phyloP scores from a whole-genome alignment of 306 rosid species.

The Dalbergia cochinchinensis region DNA sequence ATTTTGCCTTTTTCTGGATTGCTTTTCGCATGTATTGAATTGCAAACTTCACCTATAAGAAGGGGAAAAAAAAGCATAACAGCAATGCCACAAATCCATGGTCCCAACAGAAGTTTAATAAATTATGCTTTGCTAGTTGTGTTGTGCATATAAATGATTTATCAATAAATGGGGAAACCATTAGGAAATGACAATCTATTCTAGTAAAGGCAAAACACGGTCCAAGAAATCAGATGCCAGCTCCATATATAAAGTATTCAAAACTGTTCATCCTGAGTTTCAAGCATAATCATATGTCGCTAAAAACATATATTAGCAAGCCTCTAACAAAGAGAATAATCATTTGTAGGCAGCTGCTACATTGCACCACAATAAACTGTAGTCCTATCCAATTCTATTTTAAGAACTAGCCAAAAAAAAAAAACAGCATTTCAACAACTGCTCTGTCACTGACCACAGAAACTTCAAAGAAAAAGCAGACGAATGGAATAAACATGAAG shows the following conservation, averaged over 20 bases:
- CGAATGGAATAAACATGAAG: too few relatives aligned
- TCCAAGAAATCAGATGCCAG: not conserved
- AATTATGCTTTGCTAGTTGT: conserved; percentile 13
- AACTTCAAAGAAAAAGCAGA: conserved; percentile 8
- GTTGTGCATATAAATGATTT: conserved; percentile 6
- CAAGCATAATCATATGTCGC: not conserved
- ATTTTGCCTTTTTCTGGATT: conserved; percentile 95
- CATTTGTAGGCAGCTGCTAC: not conserved
- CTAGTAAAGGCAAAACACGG: not conserved
- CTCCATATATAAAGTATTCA: not conserved
- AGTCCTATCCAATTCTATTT: not conserved
- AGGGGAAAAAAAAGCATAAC: conserved; percentile 4
- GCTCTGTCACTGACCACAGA: not conserved
- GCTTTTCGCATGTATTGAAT: conserved; percentile 89
- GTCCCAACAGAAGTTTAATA: conserved; percentile 1
- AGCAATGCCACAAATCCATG: not conserved
- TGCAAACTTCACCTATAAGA: conserved; percentile 85
- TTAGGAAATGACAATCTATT: conserved; percentile 1
- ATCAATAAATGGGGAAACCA: not conserved
- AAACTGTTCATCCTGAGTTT: not conserved
- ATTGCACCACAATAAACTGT: conserved; percentile 5
- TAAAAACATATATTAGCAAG: not conserved
- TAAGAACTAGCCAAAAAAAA: conserved; percentile 1
- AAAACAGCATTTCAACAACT: not conserved
- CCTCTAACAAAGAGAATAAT: not conserved